These are phyloP conservation scores for Punica granatum DNA, from an alignment of 345 rosid species.

Conservation along the genomic window DNA sequence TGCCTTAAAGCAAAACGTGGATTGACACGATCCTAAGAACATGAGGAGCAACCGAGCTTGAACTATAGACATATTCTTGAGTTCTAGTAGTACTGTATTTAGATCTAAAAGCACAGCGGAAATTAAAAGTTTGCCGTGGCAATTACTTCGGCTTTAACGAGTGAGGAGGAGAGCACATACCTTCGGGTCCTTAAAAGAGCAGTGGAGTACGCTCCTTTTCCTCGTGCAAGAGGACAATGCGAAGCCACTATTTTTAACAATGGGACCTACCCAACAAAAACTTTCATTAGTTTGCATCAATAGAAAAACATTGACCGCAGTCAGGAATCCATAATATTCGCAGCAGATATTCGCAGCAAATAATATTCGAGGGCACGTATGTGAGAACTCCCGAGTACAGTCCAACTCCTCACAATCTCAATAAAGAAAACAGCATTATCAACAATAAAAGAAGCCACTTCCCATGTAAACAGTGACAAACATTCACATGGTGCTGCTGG, in stretches of 20 bases:
- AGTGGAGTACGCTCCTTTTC: neutral
- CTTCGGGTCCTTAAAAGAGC: neutral
- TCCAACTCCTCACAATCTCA: neutral
- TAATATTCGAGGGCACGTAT: neutral
- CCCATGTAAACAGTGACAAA: neutral
- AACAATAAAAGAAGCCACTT: too few species aligned
- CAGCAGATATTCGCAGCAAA: neutral
- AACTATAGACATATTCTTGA: neutral
- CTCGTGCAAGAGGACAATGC: neutral
- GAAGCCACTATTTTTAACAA: neutral
- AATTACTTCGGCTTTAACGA: neutral
- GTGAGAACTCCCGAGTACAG: neutral
- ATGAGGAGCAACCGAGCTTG: neutral
- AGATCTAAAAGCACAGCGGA: neutral
- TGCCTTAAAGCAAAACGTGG: neutral
- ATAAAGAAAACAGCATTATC: neutral
- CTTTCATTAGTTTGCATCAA: neutral
- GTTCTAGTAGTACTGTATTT: neutral
- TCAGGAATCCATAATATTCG: neutral
- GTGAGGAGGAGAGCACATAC: neutral
- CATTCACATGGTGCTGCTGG: constrained; percentile 10
- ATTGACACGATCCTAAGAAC: neutral
- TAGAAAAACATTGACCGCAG: neutral
- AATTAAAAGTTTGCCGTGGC: neutral
- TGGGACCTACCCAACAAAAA: neutral